Evolutionary conservation across 2,329 filamentous ascomycete species (phyloP), one percentile per base, ranked within the genome.

Genomic region (Hymenotorrendiella dingleyae): DNA sequence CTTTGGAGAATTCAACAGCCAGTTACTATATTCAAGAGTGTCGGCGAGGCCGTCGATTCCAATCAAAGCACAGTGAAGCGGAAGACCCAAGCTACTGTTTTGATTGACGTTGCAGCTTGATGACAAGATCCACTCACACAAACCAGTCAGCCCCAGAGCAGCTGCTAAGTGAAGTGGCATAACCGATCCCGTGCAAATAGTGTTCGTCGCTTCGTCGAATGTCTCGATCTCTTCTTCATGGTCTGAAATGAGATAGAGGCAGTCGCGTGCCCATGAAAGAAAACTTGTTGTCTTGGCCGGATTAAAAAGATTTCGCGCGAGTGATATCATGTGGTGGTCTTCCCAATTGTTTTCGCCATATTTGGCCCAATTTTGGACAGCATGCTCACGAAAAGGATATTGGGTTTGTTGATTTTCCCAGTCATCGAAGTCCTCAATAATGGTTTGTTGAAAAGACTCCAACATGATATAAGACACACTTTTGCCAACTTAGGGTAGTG

Each of bases 381-480:
- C 36, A 28, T 39, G 36, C 4, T n/a, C 10, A 17, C 36, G 24
- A n/a, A 39, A 32, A 4, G 36, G 36, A n/a, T 29, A 30, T 17
- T 32, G 17, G 0, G 2, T 21, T 16, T 30, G 16, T 12, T 39
- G 36, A 4, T 20, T 16, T 9, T 14, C 2, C 38, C 29, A 26
- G 11, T 23, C 14, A 12, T 17, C n/a, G 14, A 23, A 12, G n/a
- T 40, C 29, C 17, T 30, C 37, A 14, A 34, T 24, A 1, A 34
- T 14, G 11, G 9, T 16, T 5, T 7, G 21, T 9, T 40, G 17
- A 27, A 41, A 35, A 11, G 7, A 19, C 2, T 35, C 29, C 4
- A 35, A n/a, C 11, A 23, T 26, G 23, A 41, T 4, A 21, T 41
- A 41, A 41, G 39, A 10, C 39, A 41, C n/a, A n/a, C n/a, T n/a